phyloP scores from a whole-genome alignment of 768 basidiomycete genomes.

The Megacollybia marginata region DNA sequence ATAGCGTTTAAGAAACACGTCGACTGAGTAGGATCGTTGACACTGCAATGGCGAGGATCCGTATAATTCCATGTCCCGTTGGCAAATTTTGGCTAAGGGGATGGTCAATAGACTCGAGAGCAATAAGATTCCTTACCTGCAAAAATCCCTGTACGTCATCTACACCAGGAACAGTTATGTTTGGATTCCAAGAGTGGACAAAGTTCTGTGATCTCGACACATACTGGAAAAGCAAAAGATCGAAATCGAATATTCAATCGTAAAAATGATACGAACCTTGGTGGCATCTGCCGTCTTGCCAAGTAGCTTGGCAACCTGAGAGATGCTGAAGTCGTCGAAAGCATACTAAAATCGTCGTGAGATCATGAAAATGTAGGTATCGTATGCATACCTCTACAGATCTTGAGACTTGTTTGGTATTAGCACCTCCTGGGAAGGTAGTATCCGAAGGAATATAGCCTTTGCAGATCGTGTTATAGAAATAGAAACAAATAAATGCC shows the following conservation, averaged over 20 bases:
- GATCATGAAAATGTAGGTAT: not conserved
- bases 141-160: conserved; percentile 48
- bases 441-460: conserved; percentile 16
- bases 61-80: conserved; percentile 58
- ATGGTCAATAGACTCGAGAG: not conserved
- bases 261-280: conserved; percentile 31
- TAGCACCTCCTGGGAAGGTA: conserved; percentile 37
- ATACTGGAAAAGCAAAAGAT: conserved; percentile 28
- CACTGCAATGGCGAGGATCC: conserved; percentile 60
- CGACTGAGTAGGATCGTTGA: conserved; percentile 48
- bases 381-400: conserved; percentile 41
- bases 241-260: not conserved
- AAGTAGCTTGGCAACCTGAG: conserved; percentile 52
- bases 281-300: conserved; percentile 39
- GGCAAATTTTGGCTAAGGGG: conserved; percentile 41
- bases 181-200: conserved; percentile 52
- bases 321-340: conserved; percentile 58
- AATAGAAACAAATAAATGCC: not conserved
- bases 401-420: conserved; percentile 55
- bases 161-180: conserved; percentile 41
- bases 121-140: conserved; percentile 31
- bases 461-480: not conserved
- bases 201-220: conserved; percentile 48
- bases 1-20: conserved; percentile 55
- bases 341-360: conserved; percentile 34